Evolutionary conservation across 1,284 basidiomycete genomes (phyloP).

Genomic region (Tylopilus sp.): DNA sequence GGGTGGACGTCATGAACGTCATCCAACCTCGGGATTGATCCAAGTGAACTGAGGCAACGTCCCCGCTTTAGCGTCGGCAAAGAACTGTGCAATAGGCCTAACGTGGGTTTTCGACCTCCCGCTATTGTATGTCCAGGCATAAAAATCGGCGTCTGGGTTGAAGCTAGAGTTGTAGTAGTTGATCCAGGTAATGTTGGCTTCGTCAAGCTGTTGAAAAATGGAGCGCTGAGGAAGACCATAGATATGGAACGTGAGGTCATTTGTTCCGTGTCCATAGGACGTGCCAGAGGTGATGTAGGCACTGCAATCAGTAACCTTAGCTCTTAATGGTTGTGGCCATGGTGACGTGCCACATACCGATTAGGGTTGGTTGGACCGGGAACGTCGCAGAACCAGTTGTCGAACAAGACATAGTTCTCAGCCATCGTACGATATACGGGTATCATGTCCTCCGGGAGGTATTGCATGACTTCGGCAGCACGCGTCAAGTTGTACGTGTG

Average conservation of each 20-base stretch:
- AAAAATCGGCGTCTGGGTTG: constrained; percentile 25
- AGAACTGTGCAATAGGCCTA: constrained; percentile 18
- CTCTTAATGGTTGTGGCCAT: neutral
- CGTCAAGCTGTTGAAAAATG: constrained; percentile 28
- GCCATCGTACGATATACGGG: constrained; percentile 26
- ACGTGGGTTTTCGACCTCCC: constrained; percentile 22
- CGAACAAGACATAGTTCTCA: constrained; percentile 24
- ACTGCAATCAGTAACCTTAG: constrained; percentile 1
- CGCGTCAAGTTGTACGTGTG: constrained; percentile 15
- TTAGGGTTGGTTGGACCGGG: constrained; percentile 28
- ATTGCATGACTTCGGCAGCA: constrained; percentile 21
- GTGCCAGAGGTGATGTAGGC: constrained; percentile 29
- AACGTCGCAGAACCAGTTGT: constrained; percentile 29
- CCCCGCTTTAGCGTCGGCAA: constrained; percentile 22
- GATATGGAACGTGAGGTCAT: constrained; percentile 14
- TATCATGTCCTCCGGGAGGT: constrained; percentile 26
- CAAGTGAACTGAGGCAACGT: constrained; percentile 26
- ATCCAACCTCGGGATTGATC: constrained; percentile 27
- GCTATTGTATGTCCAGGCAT: constrained; percentile 21
- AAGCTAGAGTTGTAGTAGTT: constrained; percentile 31
- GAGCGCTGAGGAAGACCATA: constrained; percentile 29
- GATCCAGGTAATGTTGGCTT: constrained; percentile 24
- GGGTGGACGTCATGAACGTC: neutral
- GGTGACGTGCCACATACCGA: constrained; percentile 13
- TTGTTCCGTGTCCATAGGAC: constrained; percentile 23